Conservation (phyloP, 2,329 filamentous ascomycete genomes). For the Acephala macrosclerotiorum region DNA sequence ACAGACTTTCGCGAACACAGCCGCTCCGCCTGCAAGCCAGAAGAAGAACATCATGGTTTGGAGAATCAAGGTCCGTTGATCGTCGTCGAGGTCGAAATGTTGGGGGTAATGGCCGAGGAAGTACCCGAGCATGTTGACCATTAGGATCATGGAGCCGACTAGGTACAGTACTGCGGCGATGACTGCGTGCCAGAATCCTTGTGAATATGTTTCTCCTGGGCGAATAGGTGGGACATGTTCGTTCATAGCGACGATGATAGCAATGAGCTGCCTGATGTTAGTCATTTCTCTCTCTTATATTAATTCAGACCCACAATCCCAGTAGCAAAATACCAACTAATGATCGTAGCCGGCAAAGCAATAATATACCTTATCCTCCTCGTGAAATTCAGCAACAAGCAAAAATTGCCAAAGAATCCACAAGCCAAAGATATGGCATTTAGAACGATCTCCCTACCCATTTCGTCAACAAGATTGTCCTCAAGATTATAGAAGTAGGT, state of each 20-base stretch:
- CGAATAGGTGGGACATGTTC: slow-evolving; percentile 56
- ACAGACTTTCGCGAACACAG: slow-evolving; percentile 64
- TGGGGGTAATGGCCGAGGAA: slow-evolving; percentile 73
- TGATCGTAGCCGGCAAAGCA: slow-evolving; percentile 70
- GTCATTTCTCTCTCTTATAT: not conserved
- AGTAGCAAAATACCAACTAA: slow-evolving; percentile 70
- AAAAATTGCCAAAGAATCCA: slow-evolving; percentile 72
- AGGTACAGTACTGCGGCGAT: slow-evolving; percentile 69
- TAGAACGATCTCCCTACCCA: slow-evolving; percentile 60
- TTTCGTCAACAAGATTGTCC: not conserved
- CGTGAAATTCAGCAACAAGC: slow-evolving; percentile 74
- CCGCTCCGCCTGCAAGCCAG: slow-evolving; percentile 71
- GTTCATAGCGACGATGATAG: slow-evolving; percentile 63
- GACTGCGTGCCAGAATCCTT: slow-evolving; percentile 75
- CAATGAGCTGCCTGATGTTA: slow-evolving; percentile 57
- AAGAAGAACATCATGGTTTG: slow-evolving; percentile 76
- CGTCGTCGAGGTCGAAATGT: slow-evolving; percentile 69
- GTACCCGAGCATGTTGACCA: slow-evolving; percentile 75
- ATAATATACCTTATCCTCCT: slow-evolving; percentile 70
- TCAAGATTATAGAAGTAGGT: not conserved
- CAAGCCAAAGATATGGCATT: slow-evolving; percentile 70
- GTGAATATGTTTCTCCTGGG: slow-evolving; percentile 62
- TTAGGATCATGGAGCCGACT: slow-evolving; percentile 66
- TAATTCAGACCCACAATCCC: slow-evolving; percentile 55
- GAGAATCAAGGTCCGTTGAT: slow-evolving; percentile 73